Percentiles rank a stretch among this genome's conserved stretches.
phyloP scores from a whole-genome alignment of 208 protist genomes.

The Strigomonas culicis region DNA sequence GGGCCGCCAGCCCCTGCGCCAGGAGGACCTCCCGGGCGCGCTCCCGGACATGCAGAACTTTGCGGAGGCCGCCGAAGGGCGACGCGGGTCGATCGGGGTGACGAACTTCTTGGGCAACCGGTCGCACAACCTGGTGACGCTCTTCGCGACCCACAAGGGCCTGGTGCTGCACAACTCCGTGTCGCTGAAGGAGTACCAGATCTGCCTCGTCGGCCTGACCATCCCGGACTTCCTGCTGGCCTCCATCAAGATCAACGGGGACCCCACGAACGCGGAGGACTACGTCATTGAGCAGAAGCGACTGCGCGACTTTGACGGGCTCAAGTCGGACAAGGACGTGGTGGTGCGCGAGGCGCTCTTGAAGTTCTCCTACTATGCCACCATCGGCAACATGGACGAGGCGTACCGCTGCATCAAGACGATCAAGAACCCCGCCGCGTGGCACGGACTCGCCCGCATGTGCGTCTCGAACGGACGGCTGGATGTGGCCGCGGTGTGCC shows the following conservation, averaged over 20 bases:
- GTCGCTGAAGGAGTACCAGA: slow-evolving; percentile 75
- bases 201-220: slow-evolving; percentile 86
- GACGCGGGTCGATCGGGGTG: slow-evolving; percentile 41
- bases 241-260: slow-evolving; percentile 78
- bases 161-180: slow-evolving; percentile 83
- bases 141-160: slow-evolving; percentile 81
- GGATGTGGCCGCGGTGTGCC: slow-evolving; percentile 94
- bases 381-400: slow-evolving; percentile 97
- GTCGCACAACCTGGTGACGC: slow-evolving; percentile 79
- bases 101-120: slow-evolving; percentile 60
- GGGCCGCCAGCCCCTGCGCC: slow-evolving; percentile 17
- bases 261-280: slow-evolving; percentile 72
- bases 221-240: slow-evolving; percentile 91
- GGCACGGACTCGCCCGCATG: slow-evolving; percentile 95
- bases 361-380: slow-evolving; percentile 96
- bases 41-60: slow-evolving; percentile 87
- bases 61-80: slow-evolving; percentile 38
- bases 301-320: slow-evolving; percentile 92
- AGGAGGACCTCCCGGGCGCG: slow-evolving; percentile 51
- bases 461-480: slow-evolving; percentile 93
- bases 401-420: slow-evolving; percentile 95
- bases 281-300: slow-evolving; percentile 90
- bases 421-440: slow-evolving; percentile 91
- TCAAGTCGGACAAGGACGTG: slow-evolving; percentile 86
- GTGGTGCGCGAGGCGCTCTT: slow-evolving; percentile 91